Conservation (phyloP, 371 early-diverging fungal genomes). For the Amoeboaphelidium protococcarum region DNA sequence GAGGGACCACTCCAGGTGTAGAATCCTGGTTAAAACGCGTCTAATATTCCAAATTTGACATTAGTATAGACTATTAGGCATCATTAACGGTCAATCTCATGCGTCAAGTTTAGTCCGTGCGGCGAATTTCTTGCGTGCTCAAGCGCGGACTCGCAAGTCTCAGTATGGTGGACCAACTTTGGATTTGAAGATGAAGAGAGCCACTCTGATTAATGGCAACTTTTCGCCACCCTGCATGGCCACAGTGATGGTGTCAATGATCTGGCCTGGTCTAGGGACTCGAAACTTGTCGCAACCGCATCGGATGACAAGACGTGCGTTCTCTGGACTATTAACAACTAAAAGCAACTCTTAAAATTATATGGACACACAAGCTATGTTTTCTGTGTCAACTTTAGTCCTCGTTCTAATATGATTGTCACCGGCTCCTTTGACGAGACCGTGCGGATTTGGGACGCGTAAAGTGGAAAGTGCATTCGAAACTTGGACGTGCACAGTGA, state of each 20-base stretch:
- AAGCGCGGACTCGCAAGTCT: no score
- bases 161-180: no score
- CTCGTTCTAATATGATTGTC: constrained; percentile 69
- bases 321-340: constrained; percentile 55
- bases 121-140: no score
- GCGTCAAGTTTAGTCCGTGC: no score
- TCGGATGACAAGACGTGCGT: constrained; percentile 83
- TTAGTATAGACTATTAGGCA: no score
- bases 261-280: constrained; percentile 81
- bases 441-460: constrained; percentile 87
- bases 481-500: no score
- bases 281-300: constrained; percentile 55
- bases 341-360: constrained; percentile 10
- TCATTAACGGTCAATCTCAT: no score
- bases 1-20: no score
- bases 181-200: no score
- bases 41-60: no score
- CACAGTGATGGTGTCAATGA: constrained; percentile 87
- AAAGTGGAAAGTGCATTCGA: constrained; percentile 30
- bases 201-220: no score
- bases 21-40: no score
- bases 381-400: constrained; percentile 88
- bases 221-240: constrained; percentile 58
- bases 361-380: constrained; percentile 79
- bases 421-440: constrained; percentile 95